Evolutionary conservation across 352 stramenopile genomes (phyloP), one percentile per base, ranked within the genome.

Genomic region (Globisporangium iwayamae): DNA sequence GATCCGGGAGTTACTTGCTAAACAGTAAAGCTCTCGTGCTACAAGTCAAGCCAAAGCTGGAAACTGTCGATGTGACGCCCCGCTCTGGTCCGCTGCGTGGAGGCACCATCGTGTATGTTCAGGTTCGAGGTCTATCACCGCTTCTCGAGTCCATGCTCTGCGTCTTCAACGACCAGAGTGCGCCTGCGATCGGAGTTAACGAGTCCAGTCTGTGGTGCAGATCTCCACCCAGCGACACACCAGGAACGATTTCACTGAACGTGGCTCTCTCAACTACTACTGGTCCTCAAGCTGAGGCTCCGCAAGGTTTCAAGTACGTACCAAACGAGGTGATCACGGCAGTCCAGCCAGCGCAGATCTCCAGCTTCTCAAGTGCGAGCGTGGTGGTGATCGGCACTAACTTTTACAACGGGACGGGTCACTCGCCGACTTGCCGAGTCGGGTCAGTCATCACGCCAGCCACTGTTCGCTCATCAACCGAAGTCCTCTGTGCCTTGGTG

Each of bases 271-370:
- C 28, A 32, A 32, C 32, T 54, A 28, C 25, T 28, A 28, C 25
- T 28, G 45, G 54, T 14, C 9, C 32, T 5, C 22, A 34, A 39
- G 20, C 36, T 13, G 25, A 45, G 22, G 22, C 22, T 32, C 52
- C 10, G 4, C 11, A 4, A 6, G 45, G 52, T 36, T 67, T 63
- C 30, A 62, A 58, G 0, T 83, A 81, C 48, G 36, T 53, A 25
- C 50, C 56, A 2, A 51, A 83, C 20, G 75, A 83, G 56, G 18
- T 68, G 6, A 66, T 83, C 10, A 70, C 48, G 39, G 71, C 58
- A 0, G 55, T 79, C 20, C 60, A 2, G 39, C 75, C 75, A 32
- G 14, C 64, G 11, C 25, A 9, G 60, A 4, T 57, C 56, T 25
- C 38, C 25, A 64, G 69, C 58, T 3, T 28, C 34, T 22, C 25